Base-by-base conservation (phyloP, 352 stramenopile species). In the Chrysophaeum taylorii region DNA sequence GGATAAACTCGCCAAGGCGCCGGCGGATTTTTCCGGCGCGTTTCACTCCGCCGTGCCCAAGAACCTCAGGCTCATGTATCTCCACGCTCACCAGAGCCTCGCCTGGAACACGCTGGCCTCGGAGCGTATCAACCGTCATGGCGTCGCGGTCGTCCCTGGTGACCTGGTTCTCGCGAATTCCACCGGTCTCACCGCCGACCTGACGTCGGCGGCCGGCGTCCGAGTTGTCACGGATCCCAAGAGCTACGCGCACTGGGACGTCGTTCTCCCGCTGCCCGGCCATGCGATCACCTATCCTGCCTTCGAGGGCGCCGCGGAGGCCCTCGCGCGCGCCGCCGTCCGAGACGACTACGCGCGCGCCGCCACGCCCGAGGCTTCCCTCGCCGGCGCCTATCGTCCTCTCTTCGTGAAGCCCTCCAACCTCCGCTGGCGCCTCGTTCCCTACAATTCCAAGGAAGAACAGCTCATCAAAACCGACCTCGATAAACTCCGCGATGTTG, bases 191-290 rank as follows among this genome's bases (percentile, higher is more conserved):
- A 74, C 0, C 68, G 72, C 37, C 74, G 81, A 72, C 68, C 81
- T 31, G 57, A 76, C 43, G 53, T 71, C 73, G 21, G 76, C 67
- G 27, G 84, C 70, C 71, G 73, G 74, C 79, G 86, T 87, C 61
- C 72, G 81, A 75, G 75, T 95, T 29, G 79, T 96, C 2, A 94
- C 87, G 0, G 78, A 85, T 50, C 83, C 91, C n/a, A 95, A 97
- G 75, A 76, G 69, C 60, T 97, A 89, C 78, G 86, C 78, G 35
- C 90, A 98, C 61, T 87, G 88, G 66, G 94, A 98, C 74, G 87
- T 98, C 48, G 92, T 98, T 37, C 78, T 98, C n/a, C 94, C 94
- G 29, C 81, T 98, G 21, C 89, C 93, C 7, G 94, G 94, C 18
- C 94, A 91, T 71, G 91, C 89, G 73, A 87, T 95, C 63, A 72